phyloP scores from a whole-genome alignment of 2,329 filamentous ascomycete species.

The Scleromitrula shiraiana region DNA sequence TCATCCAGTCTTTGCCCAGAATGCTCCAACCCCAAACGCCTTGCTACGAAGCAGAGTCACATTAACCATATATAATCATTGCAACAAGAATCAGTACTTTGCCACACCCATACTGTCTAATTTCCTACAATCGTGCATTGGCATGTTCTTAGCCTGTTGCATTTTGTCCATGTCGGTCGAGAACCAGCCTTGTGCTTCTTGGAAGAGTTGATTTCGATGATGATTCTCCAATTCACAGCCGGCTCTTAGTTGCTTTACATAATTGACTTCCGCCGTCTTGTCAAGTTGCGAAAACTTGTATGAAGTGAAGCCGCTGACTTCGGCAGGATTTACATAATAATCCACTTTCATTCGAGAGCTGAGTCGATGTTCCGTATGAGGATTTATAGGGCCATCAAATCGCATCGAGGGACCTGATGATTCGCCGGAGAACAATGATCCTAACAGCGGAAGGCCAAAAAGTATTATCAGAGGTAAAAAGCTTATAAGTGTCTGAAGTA shows the following conservation, averaged over 20 bases:
- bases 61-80: constrained; percentile 13
- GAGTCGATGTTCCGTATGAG: constrained; percentile 65
- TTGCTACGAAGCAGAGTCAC: constrained; percentile 19
- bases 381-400: constrained; percentile 63
- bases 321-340: constrained; percentile 77
- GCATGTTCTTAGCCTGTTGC: constrained; percentile 40
- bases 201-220: constrained; percentile 44
- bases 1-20: constrained; percentile 2
- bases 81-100: neutral
- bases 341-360: constrained; percentile 65
- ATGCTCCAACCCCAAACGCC: constrained; percentile 19
- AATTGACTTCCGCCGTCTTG: constrained; percentile 64
- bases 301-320: constrained; percentile 62
- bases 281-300: constrained; percentile 70
- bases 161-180: constrained; percentile 56
- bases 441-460: constrained; percentile 77
- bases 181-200: constrained; percentile 65
- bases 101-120: constrained; percentile 41
- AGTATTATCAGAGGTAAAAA: constrained; percentile 83
- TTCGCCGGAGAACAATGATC: constrained; percentile 60
- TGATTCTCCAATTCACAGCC: constrained; percentile 69
- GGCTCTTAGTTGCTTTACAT: constrained; percentile 56
- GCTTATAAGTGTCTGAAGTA: constrained; percentile 52
- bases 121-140: constrained; percentile 50
- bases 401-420: constrained; percentile 60